These are phyloP conservation scores for Botrytis cinerea DNA, from an alignment of 2,329 filamentous ascomycete genomes.

Conservation along the genomic window DNA sequence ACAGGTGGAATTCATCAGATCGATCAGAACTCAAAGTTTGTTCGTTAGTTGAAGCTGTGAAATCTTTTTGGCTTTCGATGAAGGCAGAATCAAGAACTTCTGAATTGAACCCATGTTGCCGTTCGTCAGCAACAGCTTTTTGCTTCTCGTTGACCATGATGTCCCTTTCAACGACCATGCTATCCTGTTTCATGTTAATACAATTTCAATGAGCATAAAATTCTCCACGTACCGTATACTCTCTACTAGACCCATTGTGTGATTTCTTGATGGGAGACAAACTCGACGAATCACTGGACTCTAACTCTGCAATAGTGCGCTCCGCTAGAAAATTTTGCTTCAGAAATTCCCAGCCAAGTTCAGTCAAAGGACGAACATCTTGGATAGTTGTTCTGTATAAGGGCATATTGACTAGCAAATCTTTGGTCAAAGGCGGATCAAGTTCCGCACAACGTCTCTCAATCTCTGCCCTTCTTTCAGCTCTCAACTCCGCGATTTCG, in stretches of 20 bases:
- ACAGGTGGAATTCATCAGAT: background rate
- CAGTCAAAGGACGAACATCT: background rate
- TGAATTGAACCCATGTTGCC: background rate
- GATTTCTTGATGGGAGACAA: background rate
- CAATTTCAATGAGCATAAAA: background rate
- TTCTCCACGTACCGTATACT: background rate
- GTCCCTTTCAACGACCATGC: background rate
- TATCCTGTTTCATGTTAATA: background rate
- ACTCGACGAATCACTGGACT: background rate
- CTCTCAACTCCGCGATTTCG: background rate
- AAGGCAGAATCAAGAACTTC: background rate
- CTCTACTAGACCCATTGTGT: background rate
- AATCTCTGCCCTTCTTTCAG: background rate
- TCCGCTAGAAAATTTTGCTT: background rate
- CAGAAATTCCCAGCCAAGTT: background rate
- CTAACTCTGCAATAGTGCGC: background rate
- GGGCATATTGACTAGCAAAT: background rate
- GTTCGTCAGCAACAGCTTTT: background rate
- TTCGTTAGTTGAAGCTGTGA: background rate
- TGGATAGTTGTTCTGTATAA: background rate
- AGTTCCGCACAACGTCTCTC: background rate
- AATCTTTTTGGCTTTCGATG: background rate
- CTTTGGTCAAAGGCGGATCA: background rate
- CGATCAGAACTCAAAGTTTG: background rate
- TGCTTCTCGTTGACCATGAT: background rate